Percentiles rank a stretch among this genome's conserved stretches.
Evolutionary conservation across 306 rosid species (phyloP).

Genomic region (Hippophae rhamnoides): DNA sequence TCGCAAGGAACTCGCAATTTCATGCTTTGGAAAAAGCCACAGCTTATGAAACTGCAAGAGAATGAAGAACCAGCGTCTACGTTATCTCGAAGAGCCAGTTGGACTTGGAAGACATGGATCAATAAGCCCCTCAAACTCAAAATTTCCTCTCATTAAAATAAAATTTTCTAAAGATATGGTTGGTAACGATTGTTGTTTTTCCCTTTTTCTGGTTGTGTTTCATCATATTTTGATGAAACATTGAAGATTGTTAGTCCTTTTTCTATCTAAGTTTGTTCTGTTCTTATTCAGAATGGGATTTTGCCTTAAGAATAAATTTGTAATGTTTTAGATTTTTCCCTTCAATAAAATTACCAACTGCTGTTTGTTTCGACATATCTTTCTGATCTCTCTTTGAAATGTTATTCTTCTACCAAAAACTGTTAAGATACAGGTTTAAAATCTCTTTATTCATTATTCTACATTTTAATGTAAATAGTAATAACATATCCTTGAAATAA

Average conservation of each 20-base stretch:
- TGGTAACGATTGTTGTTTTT: too few relatives aligned
- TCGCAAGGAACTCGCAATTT: conserved; percentile 72
- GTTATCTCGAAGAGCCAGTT: conserved; percentile 38
- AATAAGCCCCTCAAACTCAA: conserved; percentile 66
- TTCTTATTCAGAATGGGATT: too few relatives aligned
- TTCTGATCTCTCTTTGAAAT: background rate
- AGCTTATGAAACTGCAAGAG: conserved; percentile 21
- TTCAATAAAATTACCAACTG: background rate
- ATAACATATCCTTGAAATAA: too few relatives aligned
- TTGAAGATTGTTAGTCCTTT: too few relatives aligned
- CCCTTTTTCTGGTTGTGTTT: background rate
- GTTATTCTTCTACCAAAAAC: background rate
- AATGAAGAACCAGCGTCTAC: conserved; percentile 8
- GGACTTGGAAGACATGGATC: conserved; percentile 84
- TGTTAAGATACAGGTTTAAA: too few relatives aligned
- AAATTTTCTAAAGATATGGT: background rate
- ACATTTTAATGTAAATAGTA: too few relatives aligned
- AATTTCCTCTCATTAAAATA: conserved; percentile 52
- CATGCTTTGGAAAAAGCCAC: conserved; percentile 80
- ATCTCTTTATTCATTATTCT: too few relatives aligned
- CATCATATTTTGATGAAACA: too few relatives aligned
- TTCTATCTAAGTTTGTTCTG: too few relatives aligned
- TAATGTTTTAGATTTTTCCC: background rate
- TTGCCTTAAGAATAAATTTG: too few relatives aligned
- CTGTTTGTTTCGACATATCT: background rate